A percentile compares a stretch with the other conserved stretches of the same genome.
These are phyloP conservation scores for Plasmodium yoelii DNA, from an alignment of 169 alveolate species.

Conservation along the genomic window DNA sequence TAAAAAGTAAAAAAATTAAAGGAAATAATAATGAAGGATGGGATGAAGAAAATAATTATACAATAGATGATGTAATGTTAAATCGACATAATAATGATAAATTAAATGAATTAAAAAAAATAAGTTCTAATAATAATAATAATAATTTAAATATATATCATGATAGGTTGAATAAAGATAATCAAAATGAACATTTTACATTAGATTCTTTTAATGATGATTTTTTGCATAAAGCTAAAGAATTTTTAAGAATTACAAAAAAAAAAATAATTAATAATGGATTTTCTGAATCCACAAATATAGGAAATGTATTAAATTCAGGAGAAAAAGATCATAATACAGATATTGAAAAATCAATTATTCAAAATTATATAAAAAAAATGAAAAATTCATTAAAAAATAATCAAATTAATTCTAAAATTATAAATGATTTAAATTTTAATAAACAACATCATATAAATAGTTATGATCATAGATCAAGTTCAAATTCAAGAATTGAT, in stretches of 20 bases:
- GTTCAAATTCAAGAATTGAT: constrained; percentile 10
- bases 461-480: constrained; percentile 24
- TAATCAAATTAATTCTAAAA: constrained; percentile 1
- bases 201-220: constrained; percentile 67
- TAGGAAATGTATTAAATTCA: constrained; percentile 5
- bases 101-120: background rate
- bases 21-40: background rate
- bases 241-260: constrained; percentile 65
- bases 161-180: constrained; percentile 62
- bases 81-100: constrained; percentile 10
- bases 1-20: constrained; percentile 35
- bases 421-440: background rate
- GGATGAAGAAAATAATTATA: background rate
- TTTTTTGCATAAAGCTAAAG: constrained; percentile 66
- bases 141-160: constrained; percentile 39
- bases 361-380: constrained; percentile 40
- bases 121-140: no score
- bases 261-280: constrained; percentile 39
- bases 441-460: constrained; percentile 11
- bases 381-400: constrained; percentile 41
- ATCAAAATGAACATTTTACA: constrained; percentile 42
- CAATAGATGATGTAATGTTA: background rate
- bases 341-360: constrained; percentile 61
- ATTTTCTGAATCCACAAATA: constrained; percentile 26
- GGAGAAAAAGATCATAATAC: constrained; percentile 21